Evolutionary conservation across 208 protist genomes (phyloP).

Genomic region (Acanthamoeba royreba): DNA sequence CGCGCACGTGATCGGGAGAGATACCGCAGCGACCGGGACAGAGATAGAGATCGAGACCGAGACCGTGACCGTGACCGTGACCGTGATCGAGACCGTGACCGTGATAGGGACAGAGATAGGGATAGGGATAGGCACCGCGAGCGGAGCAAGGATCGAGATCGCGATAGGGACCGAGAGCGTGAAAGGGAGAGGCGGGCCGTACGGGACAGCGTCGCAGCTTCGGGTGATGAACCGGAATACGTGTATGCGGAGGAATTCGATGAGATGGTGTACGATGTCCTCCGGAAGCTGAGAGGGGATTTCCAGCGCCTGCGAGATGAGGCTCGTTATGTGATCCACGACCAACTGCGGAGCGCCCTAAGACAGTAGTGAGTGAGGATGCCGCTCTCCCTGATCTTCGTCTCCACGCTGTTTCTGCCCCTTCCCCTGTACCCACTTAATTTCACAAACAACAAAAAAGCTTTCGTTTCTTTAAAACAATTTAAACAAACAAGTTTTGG

Average conservation of each 20-base stretch:
- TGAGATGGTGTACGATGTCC: neutral
- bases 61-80: neutral
- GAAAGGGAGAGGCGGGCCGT: neutral
- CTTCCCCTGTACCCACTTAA: too few relatives aligned
- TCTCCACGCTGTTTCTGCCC: too few relatives aligned
- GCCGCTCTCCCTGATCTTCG: too few relatives aligned
- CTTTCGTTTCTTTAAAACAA: too few relatives aligned
- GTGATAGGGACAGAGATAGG: neutral
- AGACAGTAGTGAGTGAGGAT: too few relatives aligned
- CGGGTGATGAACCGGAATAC: neutral
- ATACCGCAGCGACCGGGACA: neutral
- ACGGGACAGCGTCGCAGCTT: neutral
- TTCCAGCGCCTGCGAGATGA: neutral
- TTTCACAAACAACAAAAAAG: too few relatives aligned
- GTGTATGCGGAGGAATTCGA: neutral
- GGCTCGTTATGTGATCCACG: neutral
- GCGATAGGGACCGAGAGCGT: neutral
- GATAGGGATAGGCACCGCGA: neutral
- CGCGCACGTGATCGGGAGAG: neutral
- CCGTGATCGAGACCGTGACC: neutral
- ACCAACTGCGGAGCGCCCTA: neutral
- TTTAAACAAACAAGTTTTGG: too few relatives aligned
- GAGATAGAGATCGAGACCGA: neutral
- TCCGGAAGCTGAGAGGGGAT: neutral
- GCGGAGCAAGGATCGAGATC: neutral